Conservation (phyloP, 768 basidiomycete genomes). For the Boletus reticuloceps region DNA sequence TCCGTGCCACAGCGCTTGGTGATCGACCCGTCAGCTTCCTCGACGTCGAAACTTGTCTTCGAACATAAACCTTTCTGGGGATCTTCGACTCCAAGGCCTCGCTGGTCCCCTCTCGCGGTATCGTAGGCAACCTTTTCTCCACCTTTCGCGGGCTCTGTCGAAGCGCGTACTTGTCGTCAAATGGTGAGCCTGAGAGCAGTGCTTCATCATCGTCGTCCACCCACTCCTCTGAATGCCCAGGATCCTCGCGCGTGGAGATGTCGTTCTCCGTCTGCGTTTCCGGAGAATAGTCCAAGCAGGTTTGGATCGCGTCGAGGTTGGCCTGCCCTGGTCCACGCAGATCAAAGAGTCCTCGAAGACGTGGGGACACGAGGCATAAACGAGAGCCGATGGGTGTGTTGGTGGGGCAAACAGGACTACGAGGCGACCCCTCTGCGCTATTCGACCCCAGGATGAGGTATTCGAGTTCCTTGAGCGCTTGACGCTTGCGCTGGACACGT, state of each 20-base stretch:
- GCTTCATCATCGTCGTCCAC: slow-evolving; percentile 27
- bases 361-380: slow-evolving; percentile 2
- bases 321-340: slow-evolving; percentile 23
- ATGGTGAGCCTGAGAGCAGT: slow-evolving; percentile 17
- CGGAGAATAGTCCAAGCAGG: slow-evolving; percentile 2
- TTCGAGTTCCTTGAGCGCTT: slow-evolving; percentile 22
- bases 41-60: slow-evolving; percentile 14
- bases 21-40: slow-evolving; percentile 5
- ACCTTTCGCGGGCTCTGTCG: neutral
- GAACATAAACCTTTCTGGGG: slow-evolving; percentile 16
- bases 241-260: slow-evolving; percentile 4
- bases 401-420: too few species aligned
- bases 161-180: slow-evolving; percentile 24
- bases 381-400: too few species aligned
- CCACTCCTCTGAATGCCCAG: slow-evolving; percentile 16
- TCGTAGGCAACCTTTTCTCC: slow-evolving; percentile 16
- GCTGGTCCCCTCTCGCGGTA: slow-evolving; percentile 1
- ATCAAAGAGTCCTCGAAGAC: slow-evolving; percentile 32
- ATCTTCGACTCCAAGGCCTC: slow-evolving; percentile 17
- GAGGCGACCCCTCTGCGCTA: too few species aligned
- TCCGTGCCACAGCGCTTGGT: slow-evolving; percentile 1
- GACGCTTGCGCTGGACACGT: slow-evolving; percentile 15
- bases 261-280: neutral
- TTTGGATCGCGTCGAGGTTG: slow-evolving; percentile 14
- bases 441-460: neutral